Base-by-base conservation (phyloP, 345 rosid species). In the Hypericum androsaemum region DNA sequence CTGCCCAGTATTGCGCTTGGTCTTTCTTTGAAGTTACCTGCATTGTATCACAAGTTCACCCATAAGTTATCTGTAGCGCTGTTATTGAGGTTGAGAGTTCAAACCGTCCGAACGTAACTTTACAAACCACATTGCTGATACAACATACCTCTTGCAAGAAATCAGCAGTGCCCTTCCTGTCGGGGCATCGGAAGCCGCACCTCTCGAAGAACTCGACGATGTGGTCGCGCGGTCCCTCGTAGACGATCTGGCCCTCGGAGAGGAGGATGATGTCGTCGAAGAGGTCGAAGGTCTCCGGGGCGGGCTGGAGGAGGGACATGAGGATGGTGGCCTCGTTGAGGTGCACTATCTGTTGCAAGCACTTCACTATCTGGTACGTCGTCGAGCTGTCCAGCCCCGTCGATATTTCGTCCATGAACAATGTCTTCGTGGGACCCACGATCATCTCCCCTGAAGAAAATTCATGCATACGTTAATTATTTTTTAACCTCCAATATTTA, bases 391-490 rank as follows among this genome's bases (percentile, higher is more conserved):
- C 94, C 39, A 81, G 64, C 8, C 88, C 94, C 11, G 75, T 79
- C 6, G 85, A 71, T 59, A 84, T 79, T 63, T 81, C 85, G 47
- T 81, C 94, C 94, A 84, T 79, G 54, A 84, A 77, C 6, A 84
- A 16, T 35, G 88, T 76, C 68, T 72, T 79, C 14, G 65, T 67
- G 8, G 94, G 83, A 9, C 88, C 85, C 7, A 84, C 83, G 42
- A 77, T 69, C 81, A 84, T 79, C 71, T 84, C 94, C 37, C 78
- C 94, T 78, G 77, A 61, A 62, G 35, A 12, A 57, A 6, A 2
- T 14, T 13, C 15, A 5, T 44, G 7, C 7, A 12, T 44, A 6
- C 47, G 32, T 22, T 22, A 22, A 22, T 22, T 22, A 22, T 22
- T 22, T 22, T 22, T 4, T 22, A 22, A 22, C 32, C 32, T 22